Conservation (phyloP, 1,284 basidiomycete species). For the Malassezia japonica region DNA sequence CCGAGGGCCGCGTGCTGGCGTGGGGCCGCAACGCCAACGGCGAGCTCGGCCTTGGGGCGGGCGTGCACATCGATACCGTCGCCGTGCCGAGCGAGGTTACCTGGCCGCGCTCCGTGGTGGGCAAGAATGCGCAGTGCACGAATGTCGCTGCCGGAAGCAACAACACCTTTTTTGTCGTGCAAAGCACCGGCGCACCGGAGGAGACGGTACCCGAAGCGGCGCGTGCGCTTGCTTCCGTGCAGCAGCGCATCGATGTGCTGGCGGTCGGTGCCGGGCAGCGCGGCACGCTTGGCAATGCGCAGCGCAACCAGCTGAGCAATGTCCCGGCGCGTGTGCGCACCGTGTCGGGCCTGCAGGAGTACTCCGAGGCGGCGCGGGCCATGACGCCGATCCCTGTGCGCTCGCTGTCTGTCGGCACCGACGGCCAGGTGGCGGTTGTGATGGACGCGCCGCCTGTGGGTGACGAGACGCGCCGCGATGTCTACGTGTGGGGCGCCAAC, state of each 20-base stretch:
- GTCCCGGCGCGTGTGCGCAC: conserved; percentile 66
- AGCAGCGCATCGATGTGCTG: conserved; percentile 56
- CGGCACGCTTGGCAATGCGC: conserved; percentile 74
- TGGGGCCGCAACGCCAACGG: conserved; percentile 51
- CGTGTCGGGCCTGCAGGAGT: conserved; percentile 65
- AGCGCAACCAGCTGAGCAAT: conserved; percentile 65
- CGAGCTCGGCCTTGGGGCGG: conserved; percentile 70
- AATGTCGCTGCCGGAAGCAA: conserved; percentile 47
- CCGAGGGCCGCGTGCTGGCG: conserved; percentile 63
- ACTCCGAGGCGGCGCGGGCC: conserved; percentile 18
- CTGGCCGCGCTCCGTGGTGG: conserved; percentile 46
- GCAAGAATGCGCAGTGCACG: conserved; percentile 43
- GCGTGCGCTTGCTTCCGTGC: conserved; percentile 1
- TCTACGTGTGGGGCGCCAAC: conserved; percentile 53
- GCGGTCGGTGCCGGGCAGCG: conserved; percentile 74
- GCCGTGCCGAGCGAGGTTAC: conserved; percentile 76
- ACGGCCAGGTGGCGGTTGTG: conserved; percentile 55
- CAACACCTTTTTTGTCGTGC: conserved; percentile 42
- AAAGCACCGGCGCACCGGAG: conserved; percentile 14
- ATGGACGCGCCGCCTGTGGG: conserved; percentile 35
- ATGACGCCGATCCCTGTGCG: conserved; percentile 61
- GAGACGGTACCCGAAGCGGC: conserved; percentile 13
- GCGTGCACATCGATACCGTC: conserved; percentile 62
- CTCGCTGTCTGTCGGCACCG: conserved; percentile 59
- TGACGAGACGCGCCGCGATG: conserved; percentile 50